phyloP scores from a whole-genome alignment of 495 filamentous ascomycete genomes.

The Polyplosphaeria fusca region DNA sequence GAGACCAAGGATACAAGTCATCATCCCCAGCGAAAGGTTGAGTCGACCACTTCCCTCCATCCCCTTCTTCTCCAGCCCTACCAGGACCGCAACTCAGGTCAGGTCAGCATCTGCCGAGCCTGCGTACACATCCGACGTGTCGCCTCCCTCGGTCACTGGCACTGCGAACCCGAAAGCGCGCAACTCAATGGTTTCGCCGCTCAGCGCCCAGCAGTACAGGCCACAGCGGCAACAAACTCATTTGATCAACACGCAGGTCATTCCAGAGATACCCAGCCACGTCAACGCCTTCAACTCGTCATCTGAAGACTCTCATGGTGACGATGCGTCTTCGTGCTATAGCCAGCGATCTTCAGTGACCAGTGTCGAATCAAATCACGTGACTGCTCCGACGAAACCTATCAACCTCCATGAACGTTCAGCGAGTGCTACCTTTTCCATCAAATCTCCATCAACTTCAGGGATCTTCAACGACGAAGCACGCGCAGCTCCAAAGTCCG shows the following conservation, averaged over 20 bases:
- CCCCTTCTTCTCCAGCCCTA: conserved; percentile 18
- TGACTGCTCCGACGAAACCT: not conserved
- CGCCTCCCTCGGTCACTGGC: conserved; percentile 15
- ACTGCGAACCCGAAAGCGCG: conserved; percentile 1
- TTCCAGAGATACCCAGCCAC: no score
- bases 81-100: conserved; percentile 7
- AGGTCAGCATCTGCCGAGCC: conserved; percentile 8
- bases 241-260: conserved; percentile 3
- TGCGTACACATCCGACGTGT: conserved; percentile 12
- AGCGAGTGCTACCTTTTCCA: conserved; percentile 13
- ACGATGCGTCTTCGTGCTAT: conserved; percentile 29
- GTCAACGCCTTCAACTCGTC: conserved; percentile 20
- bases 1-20: conserved; percentile 35
- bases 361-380: not conserved
- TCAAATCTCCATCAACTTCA: conserved; percentile 14
- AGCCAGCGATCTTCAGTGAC: conserved; percentile 31
- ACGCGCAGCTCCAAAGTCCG: conserved; percentile 4
- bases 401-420: conserved; percentile 20
- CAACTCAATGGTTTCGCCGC: conserved; percentile 24
- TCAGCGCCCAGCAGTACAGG: conserved; percentile 10
- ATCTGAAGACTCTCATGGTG: conserved; percentile 27
- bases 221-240: no score
- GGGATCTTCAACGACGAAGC: conserved; percentile 24
- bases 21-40: conserved; percentile 31
- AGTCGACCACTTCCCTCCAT: conserved; percentile 24